Base-by-base conservation (phyloP, 1,284 basidiomycete genomes). In the Ceratobasidium sp. region DNA sequence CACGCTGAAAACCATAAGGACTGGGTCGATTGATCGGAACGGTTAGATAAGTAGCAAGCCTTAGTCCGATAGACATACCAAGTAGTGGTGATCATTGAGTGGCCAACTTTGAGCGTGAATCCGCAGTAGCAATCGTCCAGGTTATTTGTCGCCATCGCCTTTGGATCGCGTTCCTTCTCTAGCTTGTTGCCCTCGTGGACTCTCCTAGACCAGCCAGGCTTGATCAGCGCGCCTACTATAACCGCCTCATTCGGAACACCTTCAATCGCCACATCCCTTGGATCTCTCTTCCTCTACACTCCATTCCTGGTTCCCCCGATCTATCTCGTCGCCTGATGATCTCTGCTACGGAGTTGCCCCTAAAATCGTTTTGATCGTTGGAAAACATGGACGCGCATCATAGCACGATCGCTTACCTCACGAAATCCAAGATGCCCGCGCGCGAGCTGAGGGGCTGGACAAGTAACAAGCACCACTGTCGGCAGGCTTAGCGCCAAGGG, bases 401-500 rank as follows among this genome's bases (percentile, higher is more conserved):
- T 89, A 89, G 79, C 86, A 87, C 73, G n/a, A 89, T 75, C 1
- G 85, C 66, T n/a, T 87, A 79, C 3, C 88, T 86, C 15, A 87
- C 54, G 0, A 79, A 77, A 75, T 89, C 88, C 0, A 87, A 88
- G 22, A 87, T 85, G 17, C 86, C 84, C 24, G 9, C 81, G 80
- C 1, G 84, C 81, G 17, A 90, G 84, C 78, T 89, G 87, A 14
- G 86, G 83, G 0, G 87, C 89, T 2, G 89, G 87, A 15, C 89
- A 82, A 0, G 86, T 86, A 72, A 90, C 88, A 27, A 90, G 80
- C 0, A 89, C 89, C 1, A 90, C 89, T 0, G 87, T 87, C 0
- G 88, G 84, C 0, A 88, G 85, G 78, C 90, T 90, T 22, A 90
- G 78, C 0, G 89, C 89, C 0, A 87, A 87, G 17, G 90, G 81